phyloP scores from a whole-genome alignment of 768 basidiomycete genomes.

The Trametes punicea region DNA sequence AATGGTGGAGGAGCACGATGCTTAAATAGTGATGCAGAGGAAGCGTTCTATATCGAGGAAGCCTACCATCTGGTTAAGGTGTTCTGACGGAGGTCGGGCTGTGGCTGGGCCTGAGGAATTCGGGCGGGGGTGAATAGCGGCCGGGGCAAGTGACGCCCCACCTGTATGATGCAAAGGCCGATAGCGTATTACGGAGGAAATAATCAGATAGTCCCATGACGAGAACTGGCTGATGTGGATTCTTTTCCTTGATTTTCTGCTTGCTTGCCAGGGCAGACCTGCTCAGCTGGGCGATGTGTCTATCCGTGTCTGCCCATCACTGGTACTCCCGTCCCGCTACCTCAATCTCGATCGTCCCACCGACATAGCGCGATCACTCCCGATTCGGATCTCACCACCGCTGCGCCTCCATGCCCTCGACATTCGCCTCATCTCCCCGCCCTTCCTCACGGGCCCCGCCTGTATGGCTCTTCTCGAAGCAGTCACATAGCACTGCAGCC shows the following conservation, averaged over 20 bases:
- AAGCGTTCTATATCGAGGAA: neutral
- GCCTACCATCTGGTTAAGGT: neutral
- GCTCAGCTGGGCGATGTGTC: neutral
- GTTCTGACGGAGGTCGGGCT: slow-evolving; percentile 2
- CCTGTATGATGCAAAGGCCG: slow-evolving; percentile 1
- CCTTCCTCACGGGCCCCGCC: slow-evolving; percentile 1
- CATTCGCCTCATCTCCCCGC: neutral
- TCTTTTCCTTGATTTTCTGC: neutral
- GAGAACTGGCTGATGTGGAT: neutral
- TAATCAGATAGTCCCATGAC: neutral
- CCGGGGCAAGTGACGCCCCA: slow-evolving; percentile 3
- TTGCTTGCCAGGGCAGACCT: neutral
- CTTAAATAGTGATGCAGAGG: slow-evolving; percentile 4
- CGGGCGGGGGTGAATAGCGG: slow-evolving; percentile 2
- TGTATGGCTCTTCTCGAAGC: neutral
- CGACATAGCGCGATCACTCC: slow-evolving; percentile 5
- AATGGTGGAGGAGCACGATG: neutral
- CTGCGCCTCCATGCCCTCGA: slow-evolving; percentile 1
- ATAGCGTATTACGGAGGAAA: neutral
- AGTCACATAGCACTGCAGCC: neutral
- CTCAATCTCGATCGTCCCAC: slow-evolving; percentile 1
- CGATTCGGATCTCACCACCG: slow-evolving; percentile 4
- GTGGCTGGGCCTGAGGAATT: slow-evolving; percentile 3
- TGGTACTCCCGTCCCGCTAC: too few species aligned
- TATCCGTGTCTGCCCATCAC: neutral